Evolutionary conservation across 2,329 filamentous ascomycete genomes (phyloP).

Genomic region (Neophaeococcomyces aloes): DNA sequence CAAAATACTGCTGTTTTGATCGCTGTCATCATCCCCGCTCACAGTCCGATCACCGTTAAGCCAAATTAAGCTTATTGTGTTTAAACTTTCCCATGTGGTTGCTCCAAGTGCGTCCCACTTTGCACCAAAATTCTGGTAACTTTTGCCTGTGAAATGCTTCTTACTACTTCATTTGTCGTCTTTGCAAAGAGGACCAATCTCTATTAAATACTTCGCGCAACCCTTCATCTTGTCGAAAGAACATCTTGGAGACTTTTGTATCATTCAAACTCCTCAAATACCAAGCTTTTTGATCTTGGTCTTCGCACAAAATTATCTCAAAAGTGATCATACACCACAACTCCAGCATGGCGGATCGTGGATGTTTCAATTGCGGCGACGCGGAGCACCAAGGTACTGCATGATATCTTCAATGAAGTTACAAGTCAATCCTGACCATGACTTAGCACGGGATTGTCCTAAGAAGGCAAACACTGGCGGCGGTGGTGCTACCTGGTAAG

Average conservation of each 20-base stretch:
- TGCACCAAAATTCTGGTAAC: constrained; percentile 5
- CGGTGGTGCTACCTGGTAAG: constrained; percentile 56
- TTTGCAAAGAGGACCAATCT: neutral
- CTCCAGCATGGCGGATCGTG: constrained; percentile 39
- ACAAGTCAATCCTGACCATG: constrained; percentile 12
- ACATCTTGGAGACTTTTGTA: neutral
- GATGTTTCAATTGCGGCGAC: constrained; percentile 48
- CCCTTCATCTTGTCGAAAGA: neutral
- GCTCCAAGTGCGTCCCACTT: constrained; percentile 1
- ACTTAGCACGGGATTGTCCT: constrained; percentile 68
- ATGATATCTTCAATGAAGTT: neutral
- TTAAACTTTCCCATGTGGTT: constrained; percentile 1
- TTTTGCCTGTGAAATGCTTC: neutral
- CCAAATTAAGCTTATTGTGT: constrained; percentile 7
- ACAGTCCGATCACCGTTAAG: neutral
- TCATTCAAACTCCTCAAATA: too few species aligned
- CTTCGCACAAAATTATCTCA: too few species aligned
- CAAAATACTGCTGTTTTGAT: too few species aligned
- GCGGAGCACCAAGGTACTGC: constrained; percentile 18
- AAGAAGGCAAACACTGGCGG: constrained; percentile 54
- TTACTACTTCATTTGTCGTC: neutral
- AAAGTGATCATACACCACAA: constrained; percentile 12
- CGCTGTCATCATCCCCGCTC: constrained; percentile 8
- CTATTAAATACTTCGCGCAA: too few species aligned
- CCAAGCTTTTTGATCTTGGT: too few species aligned